Base-by-base conservation (phyloP, 768 basidiomycete species). In the Chiua virens region DNA sequence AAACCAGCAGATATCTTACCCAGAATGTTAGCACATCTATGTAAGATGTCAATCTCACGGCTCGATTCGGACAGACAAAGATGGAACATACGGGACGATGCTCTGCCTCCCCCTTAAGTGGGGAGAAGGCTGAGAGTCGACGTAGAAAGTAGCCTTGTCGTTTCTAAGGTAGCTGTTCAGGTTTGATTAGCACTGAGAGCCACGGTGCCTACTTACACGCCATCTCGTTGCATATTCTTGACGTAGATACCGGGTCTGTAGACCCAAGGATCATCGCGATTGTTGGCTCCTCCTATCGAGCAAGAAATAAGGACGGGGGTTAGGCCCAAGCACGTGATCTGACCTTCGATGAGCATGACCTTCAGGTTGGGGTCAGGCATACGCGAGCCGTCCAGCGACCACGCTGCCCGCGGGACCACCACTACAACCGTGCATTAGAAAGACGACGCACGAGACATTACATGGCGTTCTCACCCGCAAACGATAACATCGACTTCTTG, bases 401-500 rank as follows among this genome's bases (percentile, higher is more conserved):
- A 85, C 85, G 61, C 83, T 57, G 78, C 80, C 80, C 65, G 84
- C 83, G 18, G 84, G 83, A 53, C 84, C 84, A 68, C 84, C 84
- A 64, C 74, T 75, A 54, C 21, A 47, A 50, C 8, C 7, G 41
- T 17, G 54, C 3, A 20, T 62, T 39, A 60, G 45, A 34, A 55
- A 27, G 49, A 35, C 22, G 42, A n/a, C 23, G 21, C 18, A 21
- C 27, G 18, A 43, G 21, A 36, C 20, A 11, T 40, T 21, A 3
- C 14, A 34, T 34, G 36, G 27, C n/a, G 43, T 32, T 8, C 69
- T 46, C 57, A 75, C 74, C 85, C 85, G 53, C 75, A 76, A 49
- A 87, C 81, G 56, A 87, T 85, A 50, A 86, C 72, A 71, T 86
- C 85, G 67, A 87, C 85, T 76, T 85, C 84, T 62, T 85, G 78